These are phyloP conservation scores for Marasmius sp. DNA, from an alignment of 1,284 basidiomycete genomes.

Conservation along the genomic window DNA sequence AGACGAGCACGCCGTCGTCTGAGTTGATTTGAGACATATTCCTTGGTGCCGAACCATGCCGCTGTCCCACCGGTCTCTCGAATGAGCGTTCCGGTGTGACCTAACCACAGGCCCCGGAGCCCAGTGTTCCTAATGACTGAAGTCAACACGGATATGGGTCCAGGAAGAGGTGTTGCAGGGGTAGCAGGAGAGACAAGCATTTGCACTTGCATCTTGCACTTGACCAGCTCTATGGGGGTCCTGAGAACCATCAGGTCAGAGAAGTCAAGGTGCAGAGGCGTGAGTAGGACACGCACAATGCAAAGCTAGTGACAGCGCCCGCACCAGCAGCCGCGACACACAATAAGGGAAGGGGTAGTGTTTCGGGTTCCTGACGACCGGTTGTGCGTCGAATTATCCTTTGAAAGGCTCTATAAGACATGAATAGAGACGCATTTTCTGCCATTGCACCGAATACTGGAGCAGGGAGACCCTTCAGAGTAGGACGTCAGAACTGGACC, in stretches of 20 bases:
- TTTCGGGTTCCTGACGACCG: constrained; percentile 6
- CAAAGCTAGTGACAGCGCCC: constrained; percentile 82
- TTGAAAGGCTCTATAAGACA: constrained; percentile 87
- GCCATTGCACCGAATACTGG: constrained; percentile 91
- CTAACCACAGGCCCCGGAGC: constrained; percentile 89
- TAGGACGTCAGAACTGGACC: not conserved
- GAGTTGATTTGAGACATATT: constrained; percentile 66
- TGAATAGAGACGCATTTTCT: constrained; percentile 89
- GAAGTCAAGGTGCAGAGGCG: too few species aligned
- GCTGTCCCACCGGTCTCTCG: constrained; percentile 91
- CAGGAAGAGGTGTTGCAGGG: constrained; percentile 16
- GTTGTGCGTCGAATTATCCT: constrained; percentile 49
- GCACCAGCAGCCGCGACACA: constrained; percentile 84
- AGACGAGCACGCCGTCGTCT: constrained; percentile 41
- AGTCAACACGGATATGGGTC: constrained; percentile 16
- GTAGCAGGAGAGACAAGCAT: constrained; percentile 56
- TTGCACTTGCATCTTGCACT: constrained; percentile 99
- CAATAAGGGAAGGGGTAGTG: constrained; percentile 66
- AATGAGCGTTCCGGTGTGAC: constrained; percentile 92
- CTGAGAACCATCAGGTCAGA: constrained; percentile 36
- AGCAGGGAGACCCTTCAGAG: constrained; percentile 81
- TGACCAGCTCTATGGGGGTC: constrained; percentile 94
- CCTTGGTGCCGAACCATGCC: constrained; percentile 93
- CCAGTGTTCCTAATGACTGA: constrained; percentile 55
- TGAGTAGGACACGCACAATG: constrained; percentile 58